Percentiles rank a stretch among this genome's conserved stretches.
These are phyloP conservation scores for Neovahlkampfia damariscottae DNA, from an alignment of 78 protist genomes.

Conservation along the genomic window DNA sequence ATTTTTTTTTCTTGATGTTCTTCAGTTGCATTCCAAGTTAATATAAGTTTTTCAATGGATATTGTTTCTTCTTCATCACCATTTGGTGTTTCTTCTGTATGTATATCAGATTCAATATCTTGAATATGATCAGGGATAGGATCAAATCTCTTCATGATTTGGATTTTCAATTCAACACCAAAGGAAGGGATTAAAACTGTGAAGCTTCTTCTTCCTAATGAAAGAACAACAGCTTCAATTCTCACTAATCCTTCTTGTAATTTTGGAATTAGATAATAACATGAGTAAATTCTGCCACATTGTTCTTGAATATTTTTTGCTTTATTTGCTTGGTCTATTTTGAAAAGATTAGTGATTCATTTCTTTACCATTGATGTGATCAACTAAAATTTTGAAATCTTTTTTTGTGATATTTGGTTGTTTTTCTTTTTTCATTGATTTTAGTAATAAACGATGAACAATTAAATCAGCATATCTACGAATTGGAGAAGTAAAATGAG, in stretches of 20 bases:
- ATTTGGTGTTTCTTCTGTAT: too few relatives aligned
- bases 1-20: too few relatives aligned
- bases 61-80: too few relatives aligned
- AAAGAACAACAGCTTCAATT: neutral
- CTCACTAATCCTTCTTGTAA: neutral
- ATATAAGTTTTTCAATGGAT: too few relatives aligned
- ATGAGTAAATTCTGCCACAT: neutral
- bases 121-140: neutral
- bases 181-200: neutral
- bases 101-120: too few relatives aligned
- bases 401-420: neutral
- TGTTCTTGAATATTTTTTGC: neutral
- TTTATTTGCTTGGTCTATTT: neutral
- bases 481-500: conserved; percentile 26
- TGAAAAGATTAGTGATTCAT: too few relatives aligned
- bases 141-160: neutral
- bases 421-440: neutral
- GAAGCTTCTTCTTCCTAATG: neutral
- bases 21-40: too few relatives aligned
- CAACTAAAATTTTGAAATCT: neutral
- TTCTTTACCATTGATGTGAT: neutral
- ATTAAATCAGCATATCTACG: conserved; percentile 18
- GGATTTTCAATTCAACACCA: neutral
- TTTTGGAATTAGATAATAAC: neutral
- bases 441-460: conserved; percentile 15